These are phyloP conservation scores for Ensete glaucum DNA, from an alignment of 176 grass and related monocot species.

Conservation along the genomic window DNA sequence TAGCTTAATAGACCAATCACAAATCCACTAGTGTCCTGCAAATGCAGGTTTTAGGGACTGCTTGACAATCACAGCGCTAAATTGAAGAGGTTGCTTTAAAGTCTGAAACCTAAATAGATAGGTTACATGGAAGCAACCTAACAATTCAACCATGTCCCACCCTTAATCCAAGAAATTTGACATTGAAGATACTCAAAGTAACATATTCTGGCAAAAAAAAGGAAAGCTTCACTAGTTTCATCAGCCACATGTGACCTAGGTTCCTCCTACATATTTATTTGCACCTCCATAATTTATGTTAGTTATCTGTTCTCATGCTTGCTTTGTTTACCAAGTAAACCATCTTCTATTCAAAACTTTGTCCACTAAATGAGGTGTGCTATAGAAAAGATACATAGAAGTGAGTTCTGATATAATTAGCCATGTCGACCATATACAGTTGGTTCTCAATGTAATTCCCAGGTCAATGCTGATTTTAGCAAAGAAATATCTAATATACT, in stretches of 20 bases:
- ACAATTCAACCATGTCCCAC: background rate
- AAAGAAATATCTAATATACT: background rate
- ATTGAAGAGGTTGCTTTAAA: background rate
- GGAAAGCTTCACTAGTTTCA: background rate
- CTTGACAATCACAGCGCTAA: background rate
- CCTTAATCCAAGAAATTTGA: background rate
- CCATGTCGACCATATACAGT: background rate
- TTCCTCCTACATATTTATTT: no score
- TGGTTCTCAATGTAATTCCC: background rate
- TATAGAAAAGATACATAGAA: background rate
- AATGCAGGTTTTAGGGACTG: background rate
- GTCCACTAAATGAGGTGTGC: no score
- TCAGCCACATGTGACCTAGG: background rate
- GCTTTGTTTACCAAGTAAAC: background rate
- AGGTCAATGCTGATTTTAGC: background rate
- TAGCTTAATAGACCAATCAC: no score
- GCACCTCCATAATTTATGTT: no score
- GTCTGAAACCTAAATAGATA: background rate
- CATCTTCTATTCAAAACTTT: background rate
- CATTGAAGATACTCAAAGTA: background rate
- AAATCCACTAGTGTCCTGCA: background rate
- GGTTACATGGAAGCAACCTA: background rate
- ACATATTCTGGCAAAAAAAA: background rate
- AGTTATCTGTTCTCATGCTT: background rate
- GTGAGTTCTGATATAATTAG: background rate